A percentile compares a stretch with the other conserved stretches of the same genome.
Evolutionary conservation across 2,329 filamentous ascomycete genomes (phyloP).

Genomic region (Trichothecium roseum): DNA sequence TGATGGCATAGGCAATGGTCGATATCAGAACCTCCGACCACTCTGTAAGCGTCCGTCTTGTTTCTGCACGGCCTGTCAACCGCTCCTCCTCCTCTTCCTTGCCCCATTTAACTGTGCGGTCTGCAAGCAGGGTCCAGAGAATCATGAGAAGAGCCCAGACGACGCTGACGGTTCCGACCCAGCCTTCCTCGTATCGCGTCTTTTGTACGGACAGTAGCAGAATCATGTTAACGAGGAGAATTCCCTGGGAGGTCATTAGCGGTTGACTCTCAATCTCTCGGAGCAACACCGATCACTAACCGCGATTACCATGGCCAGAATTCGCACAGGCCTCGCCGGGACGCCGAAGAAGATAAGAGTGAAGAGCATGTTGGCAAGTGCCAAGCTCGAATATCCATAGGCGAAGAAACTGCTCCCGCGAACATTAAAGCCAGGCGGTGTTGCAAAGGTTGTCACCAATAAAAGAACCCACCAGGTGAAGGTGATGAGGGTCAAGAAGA

Average conservation of each 20-base stretch:
- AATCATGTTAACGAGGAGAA: constrained; percentile 55
- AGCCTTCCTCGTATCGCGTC: constrained; percentile 75
- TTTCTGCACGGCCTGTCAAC: constrained; percentile 80
- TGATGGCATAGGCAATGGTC: constrained; percentile 58
- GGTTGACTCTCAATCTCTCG: no score
- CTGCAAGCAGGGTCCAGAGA: constrained; percentile 68
- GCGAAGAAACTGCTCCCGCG: constrained; percentile 89
- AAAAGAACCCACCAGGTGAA: constrained; percentile 91
- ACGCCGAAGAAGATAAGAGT: constrained; percentile 79
- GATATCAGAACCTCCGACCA: constrained; percentile 74
- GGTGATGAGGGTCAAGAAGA: constrained; percentile 63
- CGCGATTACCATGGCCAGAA: constrained; percentile 60
- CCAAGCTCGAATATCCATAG: constrained; percentile 73
- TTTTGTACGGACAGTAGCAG: constrained; percentile 66
- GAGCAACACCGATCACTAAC: no score
- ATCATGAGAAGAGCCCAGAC: constrained; percentile 72
- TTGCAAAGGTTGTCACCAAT: constrained; percentile 84
- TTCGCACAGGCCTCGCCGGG: constrained; percentile 68
- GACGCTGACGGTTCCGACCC: constrained; percentile 80
- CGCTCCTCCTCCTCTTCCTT: constrained; percentile 90
- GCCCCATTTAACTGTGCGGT: constrained; percentile 79
- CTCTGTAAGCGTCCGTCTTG: constrained; percentile 68
- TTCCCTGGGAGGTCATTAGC: constrained; percentile 11
- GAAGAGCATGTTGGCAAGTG: constrained; percentile 64
- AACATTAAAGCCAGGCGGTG: constrained; percentile 74